Evolutionary conservation across 2,329 filamentous ascomycete genomes (phyloP).

Genomic region (Hypoxylon sp.): DNA sequence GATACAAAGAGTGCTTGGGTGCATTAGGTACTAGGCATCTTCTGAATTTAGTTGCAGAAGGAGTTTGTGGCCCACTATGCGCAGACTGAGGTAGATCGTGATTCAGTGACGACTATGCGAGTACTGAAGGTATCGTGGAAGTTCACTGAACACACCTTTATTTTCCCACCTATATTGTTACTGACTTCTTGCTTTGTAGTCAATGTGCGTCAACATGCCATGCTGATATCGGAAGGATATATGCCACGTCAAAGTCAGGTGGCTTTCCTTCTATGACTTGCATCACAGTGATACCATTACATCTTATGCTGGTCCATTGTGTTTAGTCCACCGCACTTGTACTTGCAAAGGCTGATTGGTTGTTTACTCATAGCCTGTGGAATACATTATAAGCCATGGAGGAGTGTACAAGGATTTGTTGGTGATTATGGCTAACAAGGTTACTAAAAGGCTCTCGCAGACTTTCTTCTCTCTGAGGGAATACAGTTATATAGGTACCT

Average conservation of each 20-base stretch:
- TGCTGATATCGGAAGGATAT: not conserved
- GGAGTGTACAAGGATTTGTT: not conserved
- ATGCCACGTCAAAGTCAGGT: not conserved
- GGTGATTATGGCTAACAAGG: no score
- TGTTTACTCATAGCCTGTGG: not conserved
- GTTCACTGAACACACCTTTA: not conserved
- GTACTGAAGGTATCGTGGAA: not conserved
- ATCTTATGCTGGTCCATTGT: not conserved
- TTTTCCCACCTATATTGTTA: not conserved
- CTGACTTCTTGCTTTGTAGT: not conserved
- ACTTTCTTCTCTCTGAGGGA: no score
- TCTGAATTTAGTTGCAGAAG: no score
- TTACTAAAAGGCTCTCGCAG: no score
- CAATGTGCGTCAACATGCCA: not conserved
- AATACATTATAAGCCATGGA: not conserved
- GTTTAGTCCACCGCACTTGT: not conserved
- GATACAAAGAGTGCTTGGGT: not conserved
- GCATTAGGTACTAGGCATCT: not conserved
- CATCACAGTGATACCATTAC: not conserved
- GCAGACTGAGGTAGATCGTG: not conserved
- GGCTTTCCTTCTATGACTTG: no score
- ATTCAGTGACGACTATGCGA: not conserved
- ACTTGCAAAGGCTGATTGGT: not conserved
- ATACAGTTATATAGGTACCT: no score
- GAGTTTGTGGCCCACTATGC: not conserved